Base-by-base conservation (phyloP, 2,329 filamentous ascomycete genomes). In the Curvularia lunata region DNA sequence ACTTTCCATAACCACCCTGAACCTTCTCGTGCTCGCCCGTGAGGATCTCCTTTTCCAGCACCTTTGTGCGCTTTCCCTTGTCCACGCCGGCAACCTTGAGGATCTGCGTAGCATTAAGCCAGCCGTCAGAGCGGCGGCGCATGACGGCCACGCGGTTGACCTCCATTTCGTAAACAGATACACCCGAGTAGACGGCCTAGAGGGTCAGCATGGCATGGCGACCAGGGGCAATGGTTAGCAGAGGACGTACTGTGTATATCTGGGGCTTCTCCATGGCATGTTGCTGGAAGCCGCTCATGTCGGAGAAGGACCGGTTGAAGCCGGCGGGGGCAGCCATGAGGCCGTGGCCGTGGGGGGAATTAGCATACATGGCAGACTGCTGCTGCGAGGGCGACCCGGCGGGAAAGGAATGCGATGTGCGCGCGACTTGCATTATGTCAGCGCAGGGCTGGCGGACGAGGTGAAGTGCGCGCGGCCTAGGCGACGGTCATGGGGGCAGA, bases 131-230 rank as follows among this genome's bases (percentile, higher is more conserved):
- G 64, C 95, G 89, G 57, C 95, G 89, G 75, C 95, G 91, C 95
- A 99, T 99, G 49, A 98, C 93, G 23, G 92, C 92, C 64, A 99
- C 84, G 45, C 86, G 87, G 75, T 97, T 96, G 60, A 98, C 91
- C 76, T 97, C 93, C 92, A 98, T 97, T 79, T 99, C 95, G 81
- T 98, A 99, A 16, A 99, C 95, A 60, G 94, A 89, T 45, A 98
- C 92, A 66, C 93, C 92, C 7, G 94, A 98, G 77, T 98, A 98
- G 40, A 96, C 91, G 59, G 94, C 94, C 87, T 65, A 54, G 40
- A 18, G 18, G 12, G 60, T 73, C 61, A 73, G 67, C 50, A 56
- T 18, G 9, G 5, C 10, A 16, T 7, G 25, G 91, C 4, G 91
- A 96, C 75, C 96, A 96, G 21, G 92, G 88, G 51, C 9, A 19